Base-by-base conservation (phyloP, 805 yeast species). In the Hanseniaspora vineae region DNA sequence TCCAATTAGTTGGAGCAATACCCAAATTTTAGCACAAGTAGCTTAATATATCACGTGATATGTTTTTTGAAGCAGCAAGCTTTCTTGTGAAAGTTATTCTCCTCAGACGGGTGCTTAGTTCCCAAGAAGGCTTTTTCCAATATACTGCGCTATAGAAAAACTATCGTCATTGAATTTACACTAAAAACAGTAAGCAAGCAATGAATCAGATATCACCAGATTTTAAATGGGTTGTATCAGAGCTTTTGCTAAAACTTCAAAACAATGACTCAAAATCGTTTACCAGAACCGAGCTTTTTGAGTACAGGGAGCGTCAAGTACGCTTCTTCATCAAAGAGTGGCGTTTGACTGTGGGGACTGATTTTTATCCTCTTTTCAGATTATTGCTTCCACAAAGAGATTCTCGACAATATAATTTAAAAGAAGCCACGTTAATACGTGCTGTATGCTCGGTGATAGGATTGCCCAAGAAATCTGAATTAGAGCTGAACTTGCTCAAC, bases 281-380 rank as follows among this genome's bases (percentile, higher is more conserved):
- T 31, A 46, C 44, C 10, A 35, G 51, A 20, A 48, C 48, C 2
- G 60, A 56, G 45, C 52, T 64, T 3, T 44, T 51, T 14, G 47
- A 56, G 46, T 44, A 48, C 35, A 52, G 52, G 35, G 59, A 60
- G 43, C 47, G 55, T 6, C 56, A 61, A 18, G 52, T 66, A 1
- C 61, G 55, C 0, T 52, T 54, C 15, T 81, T 78, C 55, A 64
- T 78, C 31, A 57, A 58, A 4, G 58, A 67, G 37, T 81, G 84
- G 82, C 61, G 78, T 35, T 54, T 53, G 14, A 62, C 69, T 1
- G 79, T 80, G 0, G 87, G 87, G 0, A 61, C 69, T 15, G 73
- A 88, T 59, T 70, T 88, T 2, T 79, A 72, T 54, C 89, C 90
- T 0, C 81, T 81, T 1, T 68, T 84, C 14, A 66, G 78, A 32